These are phyloP conservation scores for Tulasnella sp. DNA, from an alignment of 768 basidiomycete species.

Conservation along the genomic window DNA sequence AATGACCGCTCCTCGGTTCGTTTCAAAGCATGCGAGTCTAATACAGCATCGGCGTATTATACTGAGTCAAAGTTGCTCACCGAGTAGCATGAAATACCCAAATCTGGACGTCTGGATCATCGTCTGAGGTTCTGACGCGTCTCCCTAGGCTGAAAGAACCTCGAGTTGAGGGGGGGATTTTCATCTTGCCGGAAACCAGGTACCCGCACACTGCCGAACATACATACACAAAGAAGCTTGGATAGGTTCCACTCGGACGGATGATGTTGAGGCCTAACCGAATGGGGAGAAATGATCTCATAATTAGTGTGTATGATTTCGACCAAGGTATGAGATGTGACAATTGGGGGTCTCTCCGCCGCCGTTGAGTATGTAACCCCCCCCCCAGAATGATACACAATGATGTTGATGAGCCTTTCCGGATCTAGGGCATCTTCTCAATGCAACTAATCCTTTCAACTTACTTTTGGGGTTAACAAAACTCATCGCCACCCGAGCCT, in stretches of 20 bases:
- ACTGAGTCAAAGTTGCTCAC: too few relatives aligned
- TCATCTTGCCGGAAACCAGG: not conserved
- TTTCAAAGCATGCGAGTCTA: too few relatives aligned
- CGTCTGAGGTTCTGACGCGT: not conserved
- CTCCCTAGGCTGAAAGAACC: not conserved
- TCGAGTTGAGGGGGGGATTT: not conserved
- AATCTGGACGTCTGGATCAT: not conserved
- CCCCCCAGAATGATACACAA: not conserved
- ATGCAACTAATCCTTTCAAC: too few relatives aligned
- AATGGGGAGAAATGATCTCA: not conserved
- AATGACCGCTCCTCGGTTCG: not conserved
- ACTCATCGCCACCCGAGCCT: not conserved
- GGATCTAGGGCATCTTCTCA: not conserved
- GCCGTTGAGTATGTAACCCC: not conserved
- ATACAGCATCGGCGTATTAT: too few relatives aligned
- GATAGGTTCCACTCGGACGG: not conserved
- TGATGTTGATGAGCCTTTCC: not conserved
- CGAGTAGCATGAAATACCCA: too few relatives aligned
- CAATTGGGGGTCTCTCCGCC: not conserved
- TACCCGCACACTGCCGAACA: not conserved
- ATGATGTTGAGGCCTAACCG: not conserved
- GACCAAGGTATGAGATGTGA: not conserved
- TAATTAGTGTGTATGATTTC: not conserved
- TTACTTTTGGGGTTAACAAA: not conserved
- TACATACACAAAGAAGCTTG: not conserved